Evolutionary conservation across 2,329 filamentous ascomycete genomes (phyloP), one percentile per base, ranked within the genome.

Genomic region (Didymella arachidicola): DNA sequence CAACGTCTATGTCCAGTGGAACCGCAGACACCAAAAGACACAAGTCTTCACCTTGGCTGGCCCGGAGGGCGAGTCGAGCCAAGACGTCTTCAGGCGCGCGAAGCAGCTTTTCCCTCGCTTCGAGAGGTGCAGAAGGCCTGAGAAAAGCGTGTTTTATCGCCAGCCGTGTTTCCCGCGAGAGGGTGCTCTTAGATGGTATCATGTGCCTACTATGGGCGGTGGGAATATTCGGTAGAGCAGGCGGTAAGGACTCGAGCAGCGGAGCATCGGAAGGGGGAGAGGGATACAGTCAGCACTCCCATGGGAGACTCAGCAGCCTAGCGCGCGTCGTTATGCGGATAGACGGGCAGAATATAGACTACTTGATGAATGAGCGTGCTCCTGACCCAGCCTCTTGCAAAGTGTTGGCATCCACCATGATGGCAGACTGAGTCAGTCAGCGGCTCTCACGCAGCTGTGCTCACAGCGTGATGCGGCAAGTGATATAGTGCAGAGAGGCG

Each of bases 141-240:
- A 7, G 7, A 34, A 14, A 29, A 38, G 8, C 7, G 34, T 42
- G 18, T 57, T 34, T 25, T 47, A 42, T 11, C 42, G 55, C 4
- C 8, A 2, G 22, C 19, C 29, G 5, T 58, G 55, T 25, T 36
- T 36, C 32, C 8, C 14, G 11, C 8, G 12, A n/a, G 4, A 19
- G 38, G 36, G 19, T 7, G 0, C 0, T 12, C 11, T 53, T 18
- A 39, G 19, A 25, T 58, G 55, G 55, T 58, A 39, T 14, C 18
- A 44, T 11, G 14, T 44, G n/a, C 2, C 16, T 12, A 58, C 49
- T 14, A 43, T 58, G 38, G 55, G 49, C 12, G 55, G 44, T 8
- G 55, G 29, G 4, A 19, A 19, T 3, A 5, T 16, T 16, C 2
- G 16, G 30, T 32, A 10, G 12, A 18, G 34, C 3, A 6, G 34